These are phyloP conservation scores for Glycyrrhiza uralensis DNA, from an alignment of 306 rosid species.

Conservation along the genomic window DNA sequence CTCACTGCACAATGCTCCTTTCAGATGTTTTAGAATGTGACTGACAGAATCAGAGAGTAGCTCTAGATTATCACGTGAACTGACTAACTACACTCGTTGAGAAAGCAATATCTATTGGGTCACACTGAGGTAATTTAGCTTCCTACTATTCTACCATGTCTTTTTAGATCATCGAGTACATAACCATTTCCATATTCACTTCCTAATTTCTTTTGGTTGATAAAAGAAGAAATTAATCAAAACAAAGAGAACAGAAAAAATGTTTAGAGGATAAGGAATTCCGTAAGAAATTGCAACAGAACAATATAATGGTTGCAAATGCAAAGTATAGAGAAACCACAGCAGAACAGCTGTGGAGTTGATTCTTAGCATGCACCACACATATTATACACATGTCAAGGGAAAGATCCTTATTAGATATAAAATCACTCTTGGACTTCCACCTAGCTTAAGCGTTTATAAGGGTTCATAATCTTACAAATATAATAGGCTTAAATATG, in stretches of 20 bases:
- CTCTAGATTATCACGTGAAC: background rate
- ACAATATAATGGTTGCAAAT: background rate
- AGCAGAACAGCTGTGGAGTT: background rate
- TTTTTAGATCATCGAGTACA: background rate
- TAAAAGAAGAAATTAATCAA: background rate
- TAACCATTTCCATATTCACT: slow-evolving; percentile 4
- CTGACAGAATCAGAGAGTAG: background rate
- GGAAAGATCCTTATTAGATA: background rate
- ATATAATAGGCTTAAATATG: too few species aligned
- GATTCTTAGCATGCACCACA: background rate
- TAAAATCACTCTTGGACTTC: background rate
- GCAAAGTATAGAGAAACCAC: background rate
- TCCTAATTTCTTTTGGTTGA: background rate
- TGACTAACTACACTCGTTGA: background rate
- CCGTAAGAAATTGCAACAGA: background rate
- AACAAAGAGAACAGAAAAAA: background rate
- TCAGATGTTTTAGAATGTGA: background rate
- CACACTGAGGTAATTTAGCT: background rate
- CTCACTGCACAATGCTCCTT: background rate
- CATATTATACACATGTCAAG: background rate
- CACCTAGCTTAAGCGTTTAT: background rate
- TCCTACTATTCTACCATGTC: background rate
- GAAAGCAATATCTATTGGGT: background rate
- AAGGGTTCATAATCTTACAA: background rate
- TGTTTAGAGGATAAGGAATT: background rate